Base-by-base conservation (phyloP, 2,329 filamentous ascomycete species). In the Ascocoryne sarcoides region DNA sequence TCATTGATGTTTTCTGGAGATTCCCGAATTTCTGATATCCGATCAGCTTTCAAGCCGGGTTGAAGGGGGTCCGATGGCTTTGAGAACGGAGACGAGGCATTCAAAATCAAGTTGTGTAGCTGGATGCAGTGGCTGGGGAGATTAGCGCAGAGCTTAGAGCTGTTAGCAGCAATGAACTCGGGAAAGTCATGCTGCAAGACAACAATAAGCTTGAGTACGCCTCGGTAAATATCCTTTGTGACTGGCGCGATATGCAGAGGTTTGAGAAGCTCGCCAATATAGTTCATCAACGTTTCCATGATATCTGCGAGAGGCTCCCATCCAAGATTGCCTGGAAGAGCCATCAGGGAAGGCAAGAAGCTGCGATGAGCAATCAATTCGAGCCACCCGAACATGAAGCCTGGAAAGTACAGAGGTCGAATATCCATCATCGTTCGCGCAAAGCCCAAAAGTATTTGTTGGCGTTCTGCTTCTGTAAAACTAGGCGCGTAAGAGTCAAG, bases 161-260 rank as follows among this genome's bases (percentile, higher is more conserved):
- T 85, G 60, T 94, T 87, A 53, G 89, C 85, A 4, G 85, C 83
- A 31, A 98, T 66, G 62, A 95, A 98, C 42, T 95, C 88, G 0
- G 90, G 84, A 62, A 87, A 96, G 61, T 98, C 92, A 58, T 96
- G 92, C 52, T 95, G 85, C 39, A 98, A 68, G 38, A 94, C 75
- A 23, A 94, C 68, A 40, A 96, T 66, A 44, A 95, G 75, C 57
- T 93, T 88, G 35, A 94, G 67, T 1, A 84, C 77, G 7, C 82
- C 87, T 45, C 86, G 81, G 61, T 95, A 95, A 46, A 94, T 76
- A 40, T 90, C 85, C 59, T 86, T 89, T 23, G 81, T 77, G 37
- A 84, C 72, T 23, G 76, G 69, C 3, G 79, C 71, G 12, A 87
- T 72, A 43, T 79, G 79, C 19, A 80, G 66, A 8, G 79, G 73